phyloP scores from a whole-genome alignment of 2,329 filamentous ascomycete genomes.

The Penicillium psychrosexuale region DNA sequence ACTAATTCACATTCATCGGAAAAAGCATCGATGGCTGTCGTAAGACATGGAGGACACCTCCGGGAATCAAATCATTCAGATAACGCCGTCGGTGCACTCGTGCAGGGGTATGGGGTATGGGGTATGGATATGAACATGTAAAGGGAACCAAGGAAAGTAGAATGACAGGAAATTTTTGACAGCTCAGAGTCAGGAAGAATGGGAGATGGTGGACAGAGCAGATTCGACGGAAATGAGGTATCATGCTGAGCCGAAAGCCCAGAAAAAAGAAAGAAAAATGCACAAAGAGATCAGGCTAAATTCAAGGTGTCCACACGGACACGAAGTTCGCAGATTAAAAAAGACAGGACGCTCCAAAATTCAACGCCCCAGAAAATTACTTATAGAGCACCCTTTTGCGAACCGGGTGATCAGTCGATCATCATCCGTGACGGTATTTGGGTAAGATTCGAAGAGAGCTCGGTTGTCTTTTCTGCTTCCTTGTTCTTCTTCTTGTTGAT shows the following conservation, averaged over 20 bases:
- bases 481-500: slow-evolving; percentile 59
- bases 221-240: slow-evolving; percentile 27
- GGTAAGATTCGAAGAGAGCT: slow-evolving; percentile 38
- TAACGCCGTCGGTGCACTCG: slow-evolving; percentile 25
- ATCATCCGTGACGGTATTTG: slow-evolving; percentile 45
- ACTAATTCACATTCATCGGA: slow-evolving; percentile 12
- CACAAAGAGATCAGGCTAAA: slow-evolving; percentile 20
- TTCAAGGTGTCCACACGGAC: slow-evolving; percentile 41
- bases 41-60: slow-evolving; percentile 21
- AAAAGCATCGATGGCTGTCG: slow-evolving; percentile 17
- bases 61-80: slow-evolving; percentile 19
- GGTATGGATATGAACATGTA: slow-evolving; percentile 15
- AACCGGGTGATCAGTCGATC: slow-evolving; percentile 37
- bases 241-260: slow-evolving; percentile 26
- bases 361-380: slow-evolving; percentile 15
- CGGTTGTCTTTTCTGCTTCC: slow-evolving; percentile 49
- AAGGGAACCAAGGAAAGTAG: slow-evolving; percentile 16
- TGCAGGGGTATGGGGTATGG: slow-evolving; percentile 11
- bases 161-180: slow-evolving; percentile 21
- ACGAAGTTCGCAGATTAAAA: slow-evolving; percentile 27
- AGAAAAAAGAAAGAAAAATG: slow-evolving; percentile 18
- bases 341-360: slow-evolving; percentile 22
- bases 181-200: slow-evolving; percentile 9
- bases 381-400: slow-evolving; percentile 7
- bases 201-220: slow-evolving; percentile 13